These are phyloP conservation scores for Clonostachys rhizophaga DNA, from an alignment of 2,329 filamentous ascomycete genomes.

Conservation along the genomic window DNA sequence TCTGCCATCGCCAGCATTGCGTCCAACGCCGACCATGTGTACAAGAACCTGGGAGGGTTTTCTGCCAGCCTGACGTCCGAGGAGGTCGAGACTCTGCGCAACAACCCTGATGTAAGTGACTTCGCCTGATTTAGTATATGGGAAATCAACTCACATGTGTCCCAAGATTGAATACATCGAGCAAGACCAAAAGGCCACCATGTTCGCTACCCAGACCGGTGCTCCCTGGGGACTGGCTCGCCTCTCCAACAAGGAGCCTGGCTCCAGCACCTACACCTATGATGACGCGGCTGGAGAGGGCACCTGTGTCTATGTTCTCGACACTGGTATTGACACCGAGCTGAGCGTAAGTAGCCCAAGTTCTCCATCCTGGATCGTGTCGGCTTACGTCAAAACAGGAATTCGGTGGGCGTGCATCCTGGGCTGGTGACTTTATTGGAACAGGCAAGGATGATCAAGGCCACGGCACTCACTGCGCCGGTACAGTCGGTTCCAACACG, in stretches of 20 bases:
- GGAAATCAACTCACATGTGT: not conserved
- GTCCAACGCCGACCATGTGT: conserved; percentile 11
- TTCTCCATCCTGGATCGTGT: not conserved
- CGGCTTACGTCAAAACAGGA: conserved; percentile 13
- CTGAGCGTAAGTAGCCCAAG: conserved; percentile 27
- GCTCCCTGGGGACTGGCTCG: conserved; percentile 29
- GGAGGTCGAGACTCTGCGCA: conserved; percentile 10
- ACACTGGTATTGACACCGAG: conserved; percentile 28
- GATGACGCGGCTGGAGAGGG: conserved; percentile 24
- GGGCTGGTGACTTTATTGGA: conserved; percentile 24
- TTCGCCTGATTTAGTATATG: not conserved
- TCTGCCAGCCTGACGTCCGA: conserved; percentile 9
- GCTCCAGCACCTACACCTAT: conserved; percentile 20
- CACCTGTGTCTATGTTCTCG: conserved; percentile 33
- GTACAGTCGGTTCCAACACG: conserved; percentile 34
- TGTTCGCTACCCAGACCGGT: conserved; percentile 18
- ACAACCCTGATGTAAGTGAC: conserved; percentile 9
- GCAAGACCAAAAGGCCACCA: conserved; percentile 23
- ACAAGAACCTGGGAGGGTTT: conserved; percentile 13
- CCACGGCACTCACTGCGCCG: conserved; percentile 42
- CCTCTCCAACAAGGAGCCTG: conserved; percentile 19
- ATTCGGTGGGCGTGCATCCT: conserved; percentile 34
- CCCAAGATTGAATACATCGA: conserved; percentile 24
- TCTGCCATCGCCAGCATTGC: conserved; percentile 7
- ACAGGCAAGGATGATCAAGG: conserved; percentile 30